phyloP scores from a whole-genome alignment of 768 basidiomycete genomes.

The Rhodotorula sphaerocarpa region DNA sequence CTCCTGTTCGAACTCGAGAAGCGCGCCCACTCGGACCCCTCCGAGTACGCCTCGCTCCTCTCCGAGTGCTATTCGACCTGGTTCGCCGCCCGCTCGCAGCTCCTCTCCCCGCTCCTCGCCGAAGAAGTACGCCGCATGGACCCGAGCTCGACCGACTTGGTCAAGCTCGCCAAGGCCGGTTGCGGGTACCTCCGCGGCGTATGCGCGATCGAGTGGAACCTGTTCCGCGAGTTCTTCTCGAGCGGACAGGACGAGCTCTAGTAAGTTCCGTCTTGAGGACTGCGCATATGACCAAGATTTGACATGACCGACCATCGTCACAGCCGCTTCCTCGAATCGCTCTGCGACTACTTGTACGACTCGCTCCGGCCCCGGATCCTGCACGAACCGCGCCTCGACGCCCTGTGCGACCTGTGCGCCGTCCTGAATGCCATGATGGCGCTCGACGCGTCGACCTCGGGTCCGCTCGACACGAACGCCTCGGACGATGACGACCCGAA shows the following conservation, averaged over 20 bases:
- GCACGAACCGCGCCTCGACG: conserved; percentile 78
- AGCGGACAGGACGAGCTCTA: conserved; percentile 69
- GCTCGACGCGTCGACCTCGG: conserved; percentile 40
- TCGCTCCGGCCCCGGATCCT: conserved; percentile 90
- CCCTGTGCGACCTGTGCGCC: conserved; percentile 89
- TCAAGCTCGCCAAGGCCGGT: conserved; percentile 79
- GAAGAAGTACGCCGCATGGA: conserved; percentile 78
- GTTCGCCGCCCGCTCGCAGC: conserved; percentile 60
- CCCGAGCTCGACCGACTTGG: conserved; percentile 61
- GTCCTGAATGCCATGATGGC: conserved; percentile 95
- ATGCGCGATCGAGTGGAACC: conserved; percentile 77
- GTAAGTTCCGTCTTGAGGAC: conserved; percentile 46
- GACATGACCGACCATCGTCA: neutral
- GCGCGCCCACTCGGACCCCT: conserved; percentile 58
- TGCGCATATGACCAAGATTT: neutral
- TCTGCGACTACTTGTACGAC: conserved; percentile 92
- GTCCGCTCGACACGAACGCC: conserved; percentile 32
- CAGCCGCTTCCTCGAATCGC: conserved; percentile 78
- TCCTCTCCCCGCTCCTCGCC: conserved; percentile 64
- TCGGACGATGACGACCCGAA: too few relatives aligned
- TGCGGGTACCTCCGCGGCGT: conserved; percentile 87
- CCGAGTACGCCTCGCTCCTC: conserved; percentile 66
- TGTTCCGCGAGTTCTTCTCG: conserved; percentile 75
- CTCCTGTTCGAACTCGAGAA: conserved; percentile 72
- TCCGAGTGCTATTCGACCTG: conserved; percentile 82